Evolutionary conservation across 495 filamentous ascomycete genomes (phyloP), one percentile per base, ranked within the genome.

Genomic region (Chaetomium cochliodes): DNA sequence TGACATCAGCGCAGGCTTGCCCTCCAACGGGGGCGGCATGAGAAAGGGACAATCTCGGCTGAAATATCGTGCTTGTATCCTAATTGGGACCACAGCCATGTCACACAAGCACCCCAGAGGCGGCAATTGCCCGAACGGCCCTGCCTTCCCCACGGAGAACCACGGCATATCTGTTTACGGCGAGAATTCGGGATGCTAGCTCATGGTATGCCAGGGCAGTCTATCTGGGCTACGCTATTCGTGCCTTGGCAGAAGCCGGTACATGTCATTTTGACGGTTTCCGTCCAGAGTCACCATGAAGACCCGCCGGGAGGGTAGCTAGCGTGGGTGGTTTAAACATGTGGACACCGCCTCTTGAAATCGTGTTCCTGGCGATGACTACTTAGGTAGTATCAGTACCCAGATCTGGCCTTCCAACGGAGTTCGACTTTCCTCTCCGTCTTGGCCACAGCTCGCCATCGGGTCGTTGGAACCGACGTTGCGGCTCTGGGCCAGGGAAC

Each of bases 31-130:
- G 47, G 49, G 64, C 68, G 69, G 65, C 68, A 69, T 67, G 64
- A 70, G 66, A 65, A 70, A 66, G 63, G n/a, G 60, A 70, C 65
- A 73, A 74, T 74, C 54, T 75, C 65, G 65, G 63, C 59, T 72
- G 62, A 62, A 65, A 65, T 73, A 74, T 71, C 53, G 50, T 59
- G 67, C 63, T 69, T 55, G 55, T 64, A 62, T 49, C 67, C 67
- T 64, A 53, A 66, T 69, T 66, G 67, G 64, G 56, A 57, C 50
- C 9, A 13, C 55, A 49, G 50, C 58, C 55, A 65, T 33, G 62
- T 50, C 5, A 25, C 37, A 63, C 47, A 44, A 46, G 39, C 42
- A 41, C 51, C 41, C 18, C 62, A 57, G 55, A 26, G 55, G 64
- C 67, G 64, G 67, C 67, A 66, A 58, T 63, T 67, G 64, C 63